Percentiles rank a stretch among this genome's conserved stretches.
Conservation (phyloP, 2,329 filamentous ascomycete genomes). For the Fusarium sp. region DNA sequence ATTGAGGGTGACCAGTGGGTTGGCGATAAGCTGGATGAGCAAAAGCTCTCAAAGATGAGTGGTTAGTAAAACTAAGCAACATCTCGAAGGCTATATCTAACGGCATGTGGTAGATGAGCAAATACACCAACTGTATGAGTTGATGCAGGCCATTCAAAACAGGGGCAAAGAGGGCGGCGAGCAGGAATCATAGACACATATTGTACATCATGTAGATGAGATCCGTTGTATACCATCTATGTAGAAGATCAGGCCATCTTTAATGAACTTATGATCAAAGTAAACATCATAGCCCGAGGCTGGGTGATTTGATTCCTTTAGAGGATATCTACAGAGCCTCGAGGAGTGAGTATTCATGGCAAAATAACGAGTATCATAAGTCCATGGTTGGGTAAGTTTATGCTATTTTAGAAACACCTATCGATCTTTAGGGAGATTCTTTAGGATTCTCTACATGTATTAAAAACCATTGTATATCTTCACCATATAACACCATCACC, state of each 20-base stretch:
- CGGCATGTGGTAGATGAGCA: constrained; percentile 77
- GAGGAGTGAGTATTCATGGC: too few species aligned
- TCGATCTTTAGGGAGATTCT: too few species aligned
- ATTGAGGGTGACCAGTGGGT: constrained; percentile 89
- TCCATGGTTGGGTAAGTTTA: too few species aligned
- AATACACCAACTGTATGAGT: constrained; percentile 90
- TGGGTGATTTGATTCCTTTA: too few species aligned
- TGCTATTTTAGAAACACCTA: too few species aligned
- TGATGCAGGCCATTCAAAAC: constrained; percentile 83
- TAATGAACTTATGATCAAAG: too few species aligned
- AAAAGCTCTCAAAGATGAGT: constrained; percentile 93
- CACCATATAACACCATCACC: not conserved
- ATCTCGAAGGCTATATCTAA: constrained; percentile 7
- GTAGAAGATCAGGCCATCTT: too few species aligned
- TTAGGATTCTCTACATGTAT: constrained; percentile 24
- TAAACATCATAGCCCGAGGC: too few species aligned
- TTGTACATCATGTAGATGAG: constrained; percentile 29
- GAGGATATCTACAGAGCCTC: too few species aligned
- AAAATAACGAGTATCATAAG: too few species aligned
- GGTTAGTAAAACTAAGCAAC: constrained; percentile 64
- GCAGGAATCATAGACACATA: constrained; percentile 38
- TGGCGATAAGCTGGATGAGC: constrained; percentile 83
- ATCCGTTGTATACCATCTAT: not conserved
- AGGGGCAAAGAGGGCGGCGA: constrained; percentile 42
- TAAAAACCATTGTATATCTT: not conserved